A percentile compares a stretch with the other conserved stretches of the same genome.
These are phyloP conservation scores for Curvularia eragrostidis DNA, from an alignment of 2,329 filamentous ascomycete species.

Conservation along the genomic window DNA sequence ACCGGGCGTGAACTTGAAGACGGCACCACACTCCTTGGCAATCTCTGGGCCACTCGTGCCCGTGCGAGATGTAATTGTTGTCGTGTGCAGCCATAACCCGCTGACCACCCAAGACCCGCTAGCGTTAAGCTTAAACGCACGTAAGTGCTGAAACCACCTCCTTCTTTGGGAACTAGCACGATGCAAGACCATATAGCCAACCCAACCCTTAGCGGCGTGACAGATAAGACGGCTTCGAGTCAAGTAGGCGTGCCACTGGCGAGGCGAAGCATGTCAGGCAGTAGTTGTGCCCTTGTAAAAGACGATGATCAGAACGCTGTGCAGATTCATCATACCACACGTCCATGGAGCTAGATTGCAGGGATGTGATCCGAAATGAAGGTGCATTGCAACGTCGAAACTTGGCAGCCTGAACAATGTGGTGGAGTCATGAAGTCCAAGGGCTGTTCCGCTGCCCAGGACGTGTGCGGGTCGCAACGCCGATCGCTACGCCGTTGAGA, in stretches of 20 bases:
- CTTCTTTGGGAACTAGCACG: conserved; percentile 34
- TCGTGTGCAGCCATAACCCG: conserved; percentile 22
- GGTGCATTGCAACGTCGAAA: background rate
- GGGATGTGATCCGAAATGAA: background rate
- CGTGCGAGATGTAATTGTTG: conserved; percentile 8
- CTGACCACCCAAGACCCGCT: conserved; percentile 32
- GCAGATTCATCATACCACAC: background rate
- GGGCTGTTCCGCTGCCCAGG: conserved; percentile 11
- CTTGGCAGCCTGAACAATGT: background rate
- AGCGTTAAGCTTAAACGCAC: conserved; percentile 48
- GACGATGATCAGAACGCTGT: background rate
- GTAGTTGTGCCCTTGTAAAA: background rate
- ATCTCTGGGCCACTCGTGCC: background rate
- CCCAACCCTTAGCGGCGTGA: conserved; percentile 29
- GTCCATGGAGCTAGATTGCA: background rate
- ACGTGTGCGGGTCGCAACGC: conserved; percentile 16
- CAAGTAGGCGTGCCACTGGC: conserved; percentile 12
- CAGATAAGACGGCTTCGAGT: conserved; percentile 37
- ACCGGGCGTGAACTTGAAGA: conserved; percentile 9
- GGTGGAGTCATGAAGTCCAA: conserved; percentile 2
- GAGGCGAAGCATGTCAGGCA: conserved; percentile 6
- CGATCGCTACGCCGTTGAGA: conserved; percentile 13
- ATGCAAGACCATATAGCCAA: conserved; percentile 40
- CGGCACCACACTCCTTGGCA: background rate
- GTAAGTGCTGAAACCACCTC: conserved; percentile 38